Conservation (phyloP, 768 basidiomycete species). For the Pleurotus giganteus region DNA sequence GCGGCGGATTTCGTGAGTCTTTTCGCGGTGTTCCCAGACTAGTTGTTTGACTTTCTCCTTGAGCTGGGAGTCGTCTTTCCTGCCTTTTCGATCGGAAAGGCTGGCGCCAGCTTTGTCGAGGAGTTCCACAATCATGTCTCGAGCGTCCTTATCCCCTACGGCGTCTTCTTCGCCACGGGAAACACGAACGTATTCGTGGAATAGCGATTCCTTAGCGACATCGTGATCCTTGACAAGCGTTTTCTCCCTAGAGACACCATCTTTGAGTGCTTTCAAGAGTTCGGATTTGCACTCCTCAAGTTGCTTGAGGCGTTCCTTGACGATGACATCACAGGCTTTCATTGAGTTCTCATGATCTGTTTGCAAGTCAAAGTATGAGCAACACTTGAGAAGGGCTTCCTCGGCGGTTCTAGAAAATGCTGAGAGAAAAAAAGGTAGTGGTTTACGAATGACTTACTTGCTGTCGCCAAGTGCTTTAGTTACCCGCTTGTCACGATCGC, state of each 20-base stretch:
- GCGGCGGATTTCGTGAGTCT: constrained; percentile 81
- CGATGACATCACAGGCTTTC: constrained; percentile 92
- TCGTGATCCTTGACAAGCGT: constrained; percentile 57
- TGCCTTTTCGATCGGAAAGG: constrained; percentile 31
- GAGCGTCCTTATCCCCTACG: constrained; percentile 78
- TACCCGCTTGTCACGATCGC: constrained; percentile 87
- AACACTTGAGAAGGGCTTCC: constrained; percentile 91
- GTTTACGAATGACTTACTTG: constrained; percentile 50
- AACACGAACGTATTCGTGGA: constrained; percentile 74
- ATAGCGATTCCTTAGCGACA: constrained; percentile 57
- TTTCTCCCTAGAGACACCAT: constrained; percentile 68
- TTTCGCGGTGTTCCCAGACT: constrained; percentile 82
- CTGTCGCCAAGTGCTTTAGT: constrained; percentile 86
- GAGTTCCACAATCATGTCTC: constrained; percentile 54
- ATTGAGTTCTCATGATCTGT: constrained; percentile 70
- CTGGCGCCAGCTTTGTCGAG: constrained; percentile 34
- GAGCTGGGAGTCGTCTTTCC: constrained; percentile 53
- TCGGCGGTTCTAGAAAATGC: constrained; percentile 65
- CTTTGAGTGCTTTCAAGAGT: constrained; percentile 60
- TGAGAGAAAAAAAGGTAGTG: constrained; percentile 7
- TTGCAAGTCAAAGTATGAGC: constrained; percentile 91
- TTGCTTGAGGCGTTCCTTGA: constrained; percentile 76
- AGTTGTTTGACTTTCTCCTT: constrained; percentile 57
- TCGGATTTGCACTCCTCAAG: constrained; percentile 77
- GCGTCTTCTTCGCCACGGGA: constrained; percentile 53